A percentile compares a stretch with the other conserved stretches of the same genome.
phyloP scores from a whole-genome alignment of 2,329 filamentous ascomycete species.

The Curvularia lunata region DNA sequence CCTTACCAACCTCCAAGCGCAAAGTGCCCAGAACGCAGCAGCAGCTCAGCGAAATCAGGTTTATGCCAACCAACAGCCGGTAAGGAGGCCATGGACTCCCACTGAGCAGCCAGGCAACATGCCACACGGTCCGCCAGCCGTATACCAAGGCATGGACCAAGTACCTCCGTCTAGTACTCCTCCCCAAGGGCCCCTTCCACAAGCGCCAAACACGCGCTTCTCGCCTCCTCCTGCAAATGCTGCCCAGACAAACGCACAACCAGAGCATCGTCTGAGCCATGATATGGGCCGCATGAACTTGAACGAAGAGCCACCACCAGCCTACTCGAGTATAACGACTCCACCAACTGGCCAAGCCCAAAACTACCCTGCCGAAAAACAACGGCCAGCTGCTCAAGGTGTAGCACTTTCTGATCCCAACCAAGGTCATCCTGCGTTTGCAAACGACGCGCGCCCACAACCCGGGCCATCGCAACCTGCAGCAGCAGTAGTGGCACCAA shows the following conservation, averaged over 20 bases:
- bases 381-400: slow-evolving; percentile 49
- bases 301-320: slow-evolving; percentile 86
- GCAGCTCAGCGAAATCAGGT: slow-evolving; percentile 81
- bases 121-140: slow-evolving; percentile 86
- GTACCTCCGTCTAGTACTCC: slow-evolving; percentile 57
- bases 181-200: slow-evolving; percentile 42
- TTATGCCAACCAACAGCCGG: slow-evolving; percentile 61
- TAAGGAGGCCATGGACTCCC: slow-evolving; percentile 84
- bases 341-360: slow-evolving; percentile 53
- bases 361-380: slow-evolving; percentile 80
- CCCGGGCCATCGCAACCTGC: slow-evolving; percentile 50
- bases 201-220: slow-evolving; percentile 31
- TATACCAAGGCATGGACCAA: slow-evolving; percentile 85
- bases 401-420: slow-evolving; percentile 48
- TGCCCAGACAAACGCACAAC: slow-evolving; percentile 16
- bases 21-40: slow-evolving; percentile 81
- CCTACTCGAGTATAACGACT: slow-evolving; percentile 78
- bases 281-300: slow-evolving; percentile 85
- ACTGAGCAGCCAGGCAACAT: slow-evolving; percentile 87
- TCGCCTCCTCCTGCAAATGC: slow-evolving; percentile 38
- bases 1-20: slow-evolving; percentile 73
- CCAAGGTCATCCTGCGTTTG: slow-evolving; percentile 83
- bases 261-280: slow-evolving; percentile 75
- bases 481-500: slow-evolving; percentile 36
- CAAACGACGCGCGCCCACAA: slow-evolving; percentile 74